Percentiles rank a stretch among this genome's conserved stretches.
Conservation (phyloP, 495 filamentous ascomycete species). For the Penicillium parvum region DNA sequence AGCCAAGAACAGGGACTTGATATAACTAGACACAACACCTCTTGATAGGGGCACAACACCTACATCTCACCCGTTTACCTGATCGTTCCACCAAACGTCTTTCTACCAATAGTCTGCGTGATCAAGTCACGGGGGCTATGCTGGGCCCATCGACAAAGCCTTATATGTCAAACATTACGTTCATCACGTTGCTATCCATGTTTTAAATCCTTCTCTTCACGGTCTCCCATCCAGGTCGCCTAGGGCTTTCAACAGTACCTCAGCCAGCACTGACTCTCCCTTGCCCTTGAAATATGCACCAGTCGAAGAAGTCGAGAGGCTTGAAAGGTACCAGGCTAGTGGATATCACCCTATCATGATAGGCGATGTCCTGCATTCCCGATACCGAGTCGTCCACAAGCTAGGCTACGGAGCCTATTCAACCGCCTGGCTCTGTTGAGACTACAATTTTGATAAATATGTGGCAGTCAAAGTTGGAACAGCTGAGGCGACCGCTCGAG, state of each 20-base stretch:
- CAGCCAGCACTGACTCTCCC: neutral
- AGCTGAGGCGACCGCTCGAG: constrained; percentile 10
- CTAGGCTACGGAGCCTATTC: constrained; percentile 28
- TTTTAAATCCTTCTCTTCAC: neutral
- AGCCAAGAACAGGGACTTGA: no score
- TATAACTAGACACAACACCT: no score
- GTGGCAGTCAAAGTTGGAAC: constrained; percentile 28
- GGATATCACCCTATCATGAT: constrained; percentile 39
- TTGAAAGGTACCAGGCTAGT: constrained; percentile 26
- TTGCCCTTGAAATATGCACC: neutral
- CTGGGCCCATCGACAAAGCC: neutral
- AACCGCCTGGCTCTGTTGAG: constrained; percentile 19
- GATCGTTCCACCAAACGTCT: neutral
- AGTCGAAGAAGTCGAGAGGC: constrained; percentile 4
- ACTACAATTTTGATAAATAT: constrained; percentile 4
- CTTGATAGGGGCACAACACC: no score
- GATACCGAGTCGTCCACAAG: constrained; percentile 38
- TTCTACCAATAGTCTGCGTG: neutral
- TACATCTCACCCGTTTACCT: no score
- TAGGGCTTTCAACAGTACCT: neutral
- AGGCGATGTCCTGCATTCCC: constrained; percentile 28
- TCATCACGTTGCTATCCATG: neutral
- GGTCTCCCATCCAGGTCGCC: neutral
- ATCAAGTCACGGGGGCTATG: neutral
- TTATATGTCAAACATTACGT: neutral